Base-by-base conservation (phyloP, 2,329 filamentous ascomycete species). In the Cladosporium oxysporum region DNA sequence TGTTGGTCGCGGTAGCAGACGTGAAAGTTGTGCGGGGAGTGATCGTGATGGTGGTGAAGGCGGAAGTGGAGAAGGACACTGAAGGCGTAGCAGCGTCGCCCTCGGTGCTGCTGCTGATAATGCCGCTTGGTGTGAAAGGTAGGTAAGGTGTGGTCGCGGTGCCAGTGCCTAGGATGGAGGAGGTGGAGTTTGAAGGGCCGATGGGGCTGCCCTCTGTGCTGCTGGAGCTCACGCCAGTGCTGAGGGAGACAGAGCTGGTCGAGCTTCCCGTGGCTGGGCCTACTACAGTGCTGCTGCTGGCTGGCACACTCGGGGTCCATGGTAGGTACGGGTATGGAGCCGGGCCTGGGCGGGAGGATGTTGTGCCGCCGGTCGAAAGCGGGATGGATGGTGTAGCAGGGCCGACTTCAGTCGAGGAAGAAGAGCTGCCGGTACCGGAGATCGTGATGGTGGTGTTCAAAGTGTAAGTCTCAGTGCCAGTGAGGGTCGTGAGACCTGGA, bases 261-360 rank as follows among this genome's bases (percentile, higher is more conserved):
- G 52, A 55, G 31, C 52, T 33, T 55, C 52, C 52, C n/a, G 28
- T 33, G 28, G 53, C 53, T 23, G 55, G 33, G 21, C 55, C 33
- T 18, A 23, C 55, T 58, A 28, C 55, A 4, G 55, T 58, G 5
- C 55, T 58, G 31, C 31, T 37, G 55, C 18, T 35, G 33, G 12
- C 37, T n/a, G 35, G 21, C 5, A 21, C n/a, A 23, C 23, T 44
- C 31, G n/a, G 58, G 26, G 37, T 23, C 26, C 14, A 71, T 71
- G 37, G 71, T 68, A 11, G 70, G 44, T 75, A 73, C 10, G 73
- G 73, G 47, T 79, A 58, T 77, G 76, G 31, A 76, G 79, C 47
- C 78, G 79, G 28, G 79, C 79, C 11, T 78, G 78, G 1, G 79
- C 79, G n/a, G 76, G 77, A 41, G 75, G 73, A 37, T 76, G 76